Base-by-base conservation (phyloP, 169 alveolate species). In the Eimeria nieschulzi region DNA sequence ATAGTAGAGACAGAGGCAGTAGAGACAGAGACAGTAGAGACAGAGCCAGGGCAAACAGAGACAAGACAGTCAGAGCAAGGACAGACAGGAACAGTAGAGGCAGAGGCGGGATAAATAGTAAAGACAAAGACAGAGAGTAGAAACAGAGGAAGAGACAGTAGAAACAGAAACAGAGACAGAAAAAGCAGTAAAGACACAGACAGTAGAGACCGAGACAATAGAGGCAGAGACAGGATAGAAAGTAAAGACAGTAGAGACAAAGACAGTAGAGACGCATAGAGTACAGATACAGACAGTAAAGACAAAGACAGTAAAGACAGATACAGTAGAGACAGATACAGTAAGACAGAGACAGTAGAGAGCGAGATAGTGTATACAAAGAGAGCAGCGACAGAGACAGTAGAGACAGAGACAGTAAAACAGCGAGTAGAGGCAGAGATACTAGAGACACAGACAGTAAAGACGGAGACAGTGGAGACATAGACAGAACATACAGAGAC, bases 251-350 rank as follows among this genome's bases (percentile, higher is more conserved):
- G 75, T 7, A 23, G n/a, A n/a, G n/a, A n/a, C n/a, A n/a, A n/a
- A n/a, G n/a, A 9, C 78, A 9, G 6, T 46, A 23, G 56, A 23
- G n/a, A 71, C 7, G 12, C 33, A 63, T 25, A 63, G 15, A 63
- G 75, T 2, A 2, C 53, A 66, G 53, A 46, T 9, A 66, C 7
- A 66, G 46, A 66, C 25, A 66, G 75, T 7, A 23, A n/a, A n/a
- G n/a, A n/a, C 79, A 70, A 55, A 15, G 39, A 21, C 79, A 70
- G 79, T 55, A 70, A 23, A n/a, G 39, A 55, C 79, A 70, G 55
- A 51, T 26, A 55, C 0, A n/a, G 51, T 26, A 23, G 79, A 23
- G 39, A 55, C 79, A 25, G 46, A 12, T 12, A 13, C 56, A 7
- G 79, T n/a, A 25, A 55, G 8, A 25, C n/a, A n/a, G 54, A 33